phyloP scores from a whole-genome alignment of 441 rosid genomes.

The Syzygium syzygioides region DNA sequence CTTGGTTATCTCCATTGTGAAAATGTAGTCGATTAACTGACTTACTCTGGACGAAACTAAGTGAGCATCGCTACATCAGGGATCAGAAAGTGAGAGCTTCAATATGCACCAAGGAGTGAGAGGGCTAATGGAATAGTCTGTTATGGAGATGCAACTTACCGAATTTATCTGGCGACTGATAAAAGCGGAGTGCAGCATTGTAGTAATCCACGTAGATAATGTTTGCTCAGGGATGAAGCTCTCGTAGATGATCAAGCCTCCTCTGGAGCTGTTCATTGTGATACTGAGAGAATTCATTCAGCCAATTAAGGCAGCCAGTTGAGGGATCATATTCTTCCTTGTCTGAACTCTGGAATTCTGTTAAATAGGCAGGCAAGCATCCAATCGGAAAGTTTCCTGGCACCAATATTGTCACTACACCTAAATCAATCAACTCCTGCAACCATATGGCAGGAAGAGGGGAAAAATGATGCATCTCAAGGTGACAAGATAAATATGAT shows the following conservation, averaged over 20 bases:
- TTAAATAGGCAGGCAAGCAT: constrained; percentile 21
- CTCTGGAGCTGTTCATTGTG: constrained; percentile 26
- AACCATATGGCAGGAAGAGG: not conserved
- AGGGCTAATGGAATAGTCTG: not conserved
- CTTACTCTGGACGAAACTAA: not conserved
- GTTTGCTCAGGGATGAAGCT: constrained; percentile 26
- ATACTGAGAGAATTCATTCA: constrained; percentile 28
- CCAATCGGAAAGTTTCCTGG: constrained; percentile 43
- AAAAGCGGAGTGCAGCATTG: constrained; percentile 13
- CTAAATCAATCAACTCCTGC: constrained; percentile 42
- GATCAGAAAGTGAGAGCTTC: not conserved
- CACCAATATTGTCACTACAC: constrained; percentile 36
- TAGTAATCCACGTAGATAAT: constrained; percentile 43
- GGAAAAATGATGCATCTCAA: not conserved
- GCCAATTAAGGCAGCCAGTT: constrained; percentile 37
- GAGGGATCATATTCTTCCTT: constrained; percentile 22
- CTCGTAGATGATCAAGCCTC: constrained; percentile 15
- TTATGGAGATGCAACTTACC: constrained; percentile 18
- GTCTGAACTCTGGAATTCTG: constrained; percentile 11
- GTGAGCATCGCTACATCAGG: not conserved
- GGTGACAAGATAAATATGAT: not conserved
- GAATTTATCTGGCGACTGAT: constrained; percentile 20
- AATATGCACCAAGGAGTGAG: not conserved
- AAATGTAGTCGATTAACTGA: not conserved
- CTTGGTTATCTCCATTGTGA: not conserved